Base-by-base conservation (phyloP, 305 asterid genomes). In the Fraxinus albicans region DNA sequence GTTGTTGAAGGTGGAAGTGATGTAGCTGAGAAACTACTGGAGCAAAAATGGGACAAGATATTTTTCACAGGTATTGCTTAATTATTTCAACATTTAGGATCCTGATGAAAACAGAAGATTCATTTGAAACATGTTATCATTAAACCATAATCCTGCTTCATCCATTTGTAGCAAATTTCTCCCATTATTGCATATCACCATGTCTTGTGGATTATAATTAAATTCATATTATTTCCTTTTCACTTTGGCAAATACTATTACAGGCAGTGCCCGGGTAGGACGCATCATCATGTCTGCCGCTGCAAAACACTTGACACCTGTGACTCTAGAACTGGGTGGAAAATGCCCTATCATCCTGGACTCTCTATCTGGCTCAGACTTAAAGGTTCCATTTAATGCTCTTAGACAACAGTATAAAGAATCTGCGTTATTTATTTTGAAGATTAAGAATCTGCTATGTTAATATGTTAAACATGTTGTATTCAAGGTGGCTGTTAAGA, bases 291-390 rank as follows among this genome's bases (percentile, higher is more conserved):
- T 96, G 98, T 67, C 97, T 7, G 97, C 98, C 53, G 99, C 98
- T 67, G 99, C 98, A 15, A 93, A 90, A 87, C 92, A 94, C 86
- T 90, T 96, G 87, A 96, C 99, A 0, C 99, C 99, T 5, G 99
- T 96, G 80, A 90, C 93, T 70, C 93, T 96, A 36, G 98, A 96
- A 89, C 91, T 96, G 13, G 99, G 99, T 3, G 99, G 99, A 77
- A 96, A 96, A 89, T 94, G 97, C 67, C 98, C 98, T 0, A 90
- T 89, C 84, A 89, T 96, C 85, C 84, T 96, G 2, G 98, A 96
- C 86, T 85, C 91, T 17, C 88, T 93, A 77, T 84, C 94, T 8
- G 83, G 35, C 78, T 86, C 92, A 8, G 96, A 91, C 84, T 83
- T 91, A 4, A 88, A 93, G 98, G 97, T 94, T 73, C 31, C 38